phyloP scores from a whole-genome alignment of 495 filamentous ascomycete species.

The Xanthoparmelia taractica region DNA sequence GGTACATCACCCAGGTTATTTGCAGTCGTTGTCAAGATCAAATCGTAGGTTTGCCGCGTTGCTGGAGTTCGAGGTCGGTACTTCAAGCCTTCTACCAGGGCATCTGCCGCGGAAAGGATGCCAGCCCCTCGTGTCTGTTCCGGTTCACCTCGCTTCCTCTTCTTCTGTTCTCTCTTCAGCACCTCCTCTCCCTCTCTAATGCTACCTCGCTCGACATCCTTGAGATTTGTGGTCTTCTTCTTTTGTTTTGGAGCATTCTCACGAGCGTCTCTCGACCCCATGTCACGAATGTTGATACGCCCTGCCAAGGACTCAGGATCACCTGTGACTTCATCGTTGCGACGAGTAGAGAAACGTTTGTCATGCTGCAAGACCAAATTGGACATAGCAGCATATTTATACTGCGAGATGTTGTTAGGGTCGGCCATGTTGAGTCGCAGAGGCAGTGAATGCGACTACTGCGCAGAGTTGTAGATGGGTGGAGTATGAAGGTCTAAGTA shows the following conservation, averaged over 20 bases:
- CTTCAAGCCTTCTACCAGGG: slow-evolving; percentile 72
- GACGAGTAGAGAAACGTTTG: slow-evolving; percentile 84
- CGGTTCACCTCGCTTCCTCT: slow-evolving; percentile 69
- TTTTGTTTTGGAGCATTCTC: slow-evolving; percentile 69
- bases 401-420: slow-evolving; percentile 88
- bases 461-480: slow-evolving; percentile 11
- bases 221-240: slow-evolving; percentile 55
- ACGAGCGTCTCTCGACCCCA: slow-evolving; percentile 76
- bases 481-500: neutral
- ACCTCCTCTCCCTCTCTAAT: slow-evolving; percentile 82
- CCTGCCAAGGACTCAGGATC: slow-evolving; percentile 96
- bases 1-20: slow-evolving; percentile 87
- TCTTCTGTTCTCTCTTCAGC: slow-evolving; percentile 76
- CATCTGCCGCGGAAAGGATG: slow-evolving; percentile 77
- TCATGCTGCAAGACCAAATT: slow-evolving; percentile 99
- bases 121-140: slow-evolving; percentile 67
- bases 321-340: slow-evolving; percentile 89
- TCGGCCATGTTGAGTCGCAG: slow-evolving; percentile 64
- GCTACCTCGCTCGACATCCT: slow-evolving; percentile 65
- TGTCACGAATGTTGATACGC: slow-evolving; percentile 84
- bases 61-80: slow-evolving; percentile 89
- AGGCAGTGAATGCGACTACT: slow-evolving; percentile 20
- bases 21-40: slow-evolving; percentile 86
- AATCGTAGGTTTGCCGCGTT: slow-evolving; percentile 89
- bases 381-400: slow-evolving; percentile 99